Percentiles rank a stretch among this genome's conserved stretches.
phyloP scores from a whole-genome alignment of 192 early-diverging fungal species.

The Paraglomus occultum region DNA sequence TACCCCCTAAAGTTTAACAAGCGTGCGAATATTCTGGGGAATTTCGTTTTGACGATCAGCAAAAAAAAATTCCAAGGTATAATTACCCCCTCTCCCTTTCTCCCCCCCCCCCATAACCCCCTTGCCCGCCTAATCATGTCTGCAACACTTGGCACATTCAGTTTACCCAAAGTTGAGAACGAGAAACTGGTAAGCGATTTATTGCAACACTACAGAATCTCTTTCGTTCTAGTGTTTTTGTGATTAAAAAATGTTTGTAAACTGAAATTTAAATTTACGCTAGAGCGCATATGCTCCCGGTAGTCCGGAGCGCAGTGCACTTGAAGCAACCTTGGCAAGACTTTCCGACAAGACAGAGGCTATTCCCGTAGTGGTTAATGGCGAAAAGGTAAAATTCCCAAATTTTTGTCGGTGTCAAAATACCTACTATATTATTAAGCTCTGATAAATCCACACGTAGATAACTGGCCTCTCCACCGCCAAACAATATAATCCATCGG shows the following conservation, averaged over 20 bases:
- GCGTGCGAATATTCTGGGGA: too few relatives aligned
- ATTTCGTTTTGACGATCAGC: too few relatives aligned
- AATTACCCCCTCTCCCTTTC: too few relatives aligned
- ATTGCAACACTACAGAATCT: not conserved
- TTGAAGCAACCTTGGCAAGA: constrained; percentile 65
- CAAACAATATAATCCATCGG: constrained; percentile 79
- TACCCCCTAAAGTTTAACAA: too few relatives aligned
- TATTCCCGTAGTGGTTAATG: constrained; percentile 84
- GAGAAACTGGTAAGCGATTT: constrained; percentile 75
- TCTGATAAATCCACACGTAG: not conserved
- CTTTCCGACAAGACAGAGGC: constrained; percentile 58
- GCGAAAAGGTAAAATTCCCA: constrained; percentile 61
- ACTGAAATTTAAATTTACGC: not conserved
- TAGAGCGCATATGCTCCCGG: constrained; percentile 73
- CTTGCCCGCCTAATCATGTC: constrained; percentile 34
- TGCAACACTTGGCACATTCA: constrained; percentile 73
- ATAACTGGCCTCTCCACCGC: not conserved
- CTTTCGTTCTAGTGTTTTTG: not conserved
- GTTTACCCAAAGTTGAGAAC: constrained; percentile 78
- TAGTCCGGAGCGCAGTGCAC: constrained; percentile 66
- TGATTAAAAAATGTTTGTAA: constrained; percentile 4
- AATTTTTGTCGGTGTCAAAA: not conserved
- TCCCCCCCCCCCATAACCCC: too few relatives aligned
- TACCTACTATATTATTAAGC: not conserved
- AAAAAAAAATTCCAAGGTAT: too few relatives aligned